Base-by-base conservation (phyloP, 2,329 filamentous ascomycete genomes). In the Beauveria caledonica region DNA sequence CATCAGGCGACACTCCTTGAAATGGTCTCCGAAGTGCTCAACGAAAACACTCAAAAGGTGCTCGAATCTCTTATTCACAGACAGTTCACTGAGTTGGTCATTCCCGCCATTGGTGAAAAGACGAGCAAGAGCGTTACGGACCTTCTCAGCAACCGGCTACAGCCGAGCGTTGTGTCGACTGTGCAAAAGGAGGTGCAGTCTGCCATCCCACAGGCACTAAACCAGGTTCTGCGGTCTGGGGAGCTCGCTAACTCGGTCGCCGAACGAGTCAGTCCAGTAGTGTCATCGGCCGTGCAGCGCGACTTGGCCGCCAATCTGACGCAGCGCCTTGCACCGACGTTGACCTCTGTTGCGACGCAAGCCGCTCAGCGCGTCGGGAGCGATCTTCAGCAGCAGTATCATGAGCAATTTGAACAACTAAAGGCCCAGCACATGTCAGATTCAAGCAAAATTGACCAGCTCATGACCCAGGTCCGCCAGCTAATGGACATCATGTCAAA, bases 141-240 rank as follows among this genome's bases (percentile, higher is more conserved):
- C 63, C 86, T 90, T 69, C 78, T 97, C 25, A 81, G 84, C 60
- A 80, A 83, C 64, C 85, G 85, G 63, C 75, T 97, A 60, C 82
- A 84, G 64, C 80, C 84, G 53, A 81, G 88, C 57, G 74, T 95
- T 44, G 79, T 84, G n/a, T 80, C 81, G 45, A 78, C 81, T 2
- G 73, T 96, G 48, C 85, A 89, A 60, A 85, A 86, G 65, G 90
- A 96, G 72, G 76, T 96, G 64, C 86, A 88, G 68, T 81, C 80
- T 60, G 74, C 81, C 40, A 77, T 97, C 40, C 90, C 91, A 1
- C 83, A 85, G 64, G 84, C 88, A 23, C 63, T 76, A 11, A 72
- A 64, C 64, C 70, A 72, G 51, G 71, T 72, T 2, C 73, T 97
- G 58, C 86, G 90, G 68, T 88, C 87, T 64, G 85, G 86, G 11